These are phyloP conservation scores for Pterocarpus santalinus DNA, from an alignment of 306 rosid genomes.

Conservation along the genomic window DNA sequence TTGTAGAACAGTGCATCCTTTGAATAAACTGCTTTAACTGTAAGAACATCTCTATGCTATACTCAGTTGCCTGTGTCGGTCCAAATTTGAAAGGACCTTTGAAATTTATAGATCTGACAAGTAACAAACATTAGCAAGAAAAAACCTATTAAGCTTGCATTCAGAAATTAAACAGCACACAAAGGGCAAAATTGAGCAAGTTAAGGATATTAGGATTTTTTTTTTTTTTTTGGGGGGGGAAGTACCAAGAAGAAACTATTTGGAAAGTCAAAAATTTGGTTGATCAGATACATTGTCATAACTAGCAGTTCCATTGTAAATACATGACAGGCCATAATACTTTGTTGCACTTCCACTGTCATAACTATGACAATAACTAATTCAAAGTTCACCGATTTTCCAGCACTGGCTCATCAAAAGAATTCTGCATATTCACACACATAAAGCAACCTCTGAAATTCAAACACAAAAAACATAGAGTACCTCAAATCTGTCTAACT, in stretches of 20 bases:
- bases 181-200: not conserved
- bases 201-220: not conserved
- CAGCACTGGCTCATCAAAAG: not conserved
- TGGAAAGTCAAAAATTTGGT: not conserved
- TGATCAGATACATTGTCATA: not conserved
- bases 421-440: constrained; percentile 4
- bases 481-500: not conserved
- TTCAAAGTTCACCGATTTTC: not conserved
- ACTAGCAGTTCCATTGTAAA: constrained; percentile 5
- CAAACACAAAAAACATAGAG: not conserved
- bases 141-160: constrained; percentile 4
- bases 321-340: constrained; percentile 23
- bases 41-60: not conserved
- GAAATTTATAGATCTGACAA: constrained; percentile 12
- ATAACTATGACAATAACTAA: constrained; percentile 19
- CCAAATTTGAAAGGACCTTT: constrained; percentile 15
- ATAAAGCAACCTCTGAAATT: constrained; percentile 7
- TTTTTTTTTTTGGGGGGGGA: not conserved
- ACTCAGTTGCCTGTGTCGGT: not conserved
- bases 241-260: not conserved
- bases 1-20: not conserved
- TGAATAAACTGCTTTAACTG: not conserved
- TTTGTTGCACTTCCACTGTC: constrained; percentile 19
- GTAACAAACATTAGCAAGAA: constrained; percentile 11
- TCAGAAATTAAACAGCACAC: not conserved